These are phyloP conservation scores for Graphilbum sp. DNA, from an alignment of 2,329 filamentous ascomycete species.

Conservation along the genomic window DNA sequence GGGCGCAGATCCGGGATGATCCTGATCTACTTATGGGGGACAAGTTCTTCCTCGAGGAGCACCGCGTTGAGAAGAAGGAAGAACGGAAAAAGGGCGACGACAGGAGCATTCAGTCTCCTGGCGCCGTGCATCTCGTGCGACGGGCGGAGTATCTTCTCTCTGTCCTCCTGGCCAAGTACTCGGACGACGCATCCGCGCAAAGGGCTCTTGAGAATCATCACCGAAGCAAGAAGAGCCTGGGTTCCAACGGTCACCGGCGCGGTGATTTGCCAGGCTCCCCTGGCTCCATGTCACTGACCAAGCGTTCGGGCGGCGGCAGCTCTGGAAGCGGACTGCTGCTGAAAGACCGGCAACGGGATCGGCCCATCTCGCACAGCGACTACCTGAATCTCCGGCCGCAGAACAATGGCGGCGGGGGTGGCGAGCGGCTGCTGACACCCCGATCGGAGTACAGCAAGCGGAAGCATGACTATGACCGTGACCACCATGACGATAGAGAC, in stretches of 20 bases:
- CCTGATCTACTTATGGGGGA: conserved; percentile 68
- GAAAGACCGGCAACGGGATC: conserved; percentile 30
- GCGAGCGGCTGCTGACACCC: conserved; percentile 26
- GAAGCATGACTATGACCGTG: conserved; percentile 37
- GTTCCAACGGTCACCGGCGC: conserved; percentile 42
- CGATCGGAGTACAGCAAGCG: conserved; percentile 38
- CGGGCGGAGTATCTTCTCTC: conserved; percentile 89
- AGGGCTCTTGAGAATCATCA: conserved; percentile 82
- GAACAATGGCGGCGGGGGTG: conserved; percentile 16
- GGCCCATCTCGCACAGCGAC: conserved; percentile 16
- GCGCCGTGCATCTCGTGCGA: conserved; percentile 91
- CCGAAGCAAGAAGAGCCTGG: conserved; percentile 74
- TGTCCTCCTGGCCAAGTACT: conserved; percentile 78
- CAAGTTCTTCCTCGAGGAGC: conserved; percentile 93
- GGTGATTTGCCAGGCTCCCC: conserved; percentile 28
- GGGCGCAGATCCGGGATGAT: conserved; percentile 88
- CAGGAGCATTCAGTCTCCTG: conserved; percentile 77
- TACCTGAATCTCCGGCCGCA: conserved; percentile 10
- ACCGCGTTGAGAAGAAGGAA: conserved; percentile 95
- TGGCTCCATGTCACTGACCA: conserved; percentile 49
- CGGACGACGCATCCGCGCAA: conserved; percentile 57
- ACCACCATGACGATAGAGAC: conserved; percentile 17
- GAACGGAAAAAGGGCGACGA: conserved; percentile 67
- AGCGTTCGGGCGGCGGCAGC: conserved; percentile 17
- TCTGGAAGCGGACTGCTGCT: conserved; percentile 23